Conservation (phyloP, 768 basidiomycete genomes). For the Lentinula detonsa region DNA sequence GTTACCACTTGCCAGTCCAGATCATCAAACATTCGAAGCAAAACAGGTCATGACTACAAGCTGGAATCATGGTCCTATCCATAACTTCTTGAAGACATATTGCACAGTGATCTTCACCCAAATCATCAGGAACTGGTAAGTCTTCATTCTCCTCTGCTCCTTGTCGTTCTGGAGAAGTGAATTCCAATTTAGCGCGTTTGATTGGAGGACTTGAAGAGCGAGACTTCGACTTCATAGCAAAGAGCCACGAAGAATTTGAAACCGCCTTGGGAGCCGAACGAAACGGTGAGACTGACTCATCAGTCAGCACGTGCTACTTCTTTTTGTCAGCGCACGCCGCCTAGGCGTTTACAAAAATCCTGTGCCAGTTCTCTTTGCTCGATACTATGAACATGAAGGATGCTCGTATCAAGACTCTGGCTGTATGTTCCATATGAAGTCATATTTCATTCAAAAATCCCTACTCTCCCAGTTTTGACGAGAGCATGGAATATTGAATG, state of each 20-base stretch:
- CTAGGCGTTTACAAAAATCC: no score
- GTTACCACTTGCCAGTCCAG: conserved; percentile 67
- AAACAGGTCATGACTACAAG: conserved; percentile 80
- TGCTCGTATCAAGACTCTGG: no score
- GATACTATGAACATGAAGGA: no score
- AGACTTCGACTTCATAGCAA: background rate
- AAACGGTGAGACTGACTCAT: no score
- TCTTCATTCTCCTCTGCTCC: conserved; percentile 9
- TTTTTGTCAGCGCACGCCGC: no score
- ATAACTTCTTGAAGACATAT: conserved; percentile 78
- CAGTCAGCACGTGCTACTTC: no score
- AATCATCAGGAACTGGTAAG: conserved; percentile 22
- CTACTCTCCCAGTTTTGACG: no score
- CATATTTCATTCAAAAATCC: no score
- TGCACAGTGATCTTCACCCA: conserved; percentile 62
- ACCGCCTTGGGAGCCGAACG: no score
- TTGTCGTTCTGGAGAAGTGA: conserved; percentile 12
- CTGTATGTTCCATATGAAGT: no score
- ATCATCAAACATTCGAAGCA: conserved; percentile 88
- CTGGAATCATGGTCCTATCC: conserved; percentile 77
- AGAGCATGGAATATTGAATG: no score
- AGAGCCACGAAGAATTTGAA: background rate
- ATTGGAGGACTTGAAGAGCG: conserved; percentile 21
- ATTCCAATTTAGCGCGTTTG: conserved; percentile 34
- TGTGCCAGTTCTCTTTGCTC: no score